Evolutionary conservation across 176 grass and related monocot genomes (phyloP), one percentile per base, ranked within the genome.

Genomic region (Lolium rigidum): DNA sequence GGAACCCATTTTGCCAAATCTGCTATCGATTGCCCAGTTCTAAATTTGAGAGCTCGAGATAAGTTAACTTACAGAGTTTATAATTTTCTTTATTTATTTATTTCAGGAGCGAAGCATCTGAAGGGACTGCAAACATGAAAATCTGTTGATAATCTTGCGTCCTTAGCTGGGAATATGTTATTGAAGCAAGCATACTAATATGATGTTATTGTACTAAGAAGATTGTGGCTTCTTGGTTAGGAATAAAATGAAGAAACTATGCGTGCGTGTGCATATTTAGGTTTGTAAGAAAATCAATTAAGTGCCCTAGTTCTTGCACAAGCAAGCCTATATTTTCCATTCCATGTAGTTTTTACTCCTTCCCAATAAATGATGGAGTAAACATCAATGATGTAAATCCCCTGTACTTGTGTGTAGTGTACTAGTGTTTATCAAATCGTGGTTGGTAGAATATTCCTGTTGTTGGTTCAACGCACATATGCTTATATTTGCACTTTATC

Each of bases 101-200:
- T 89, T 46, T 78, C 88, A 87, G 88, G 82, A n/a, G 11, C 5
- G 24, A 87, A 90, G 85, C 49, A 87, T 73, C 31, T 59, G 69
- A 87, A 70, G 81, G 26, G 56, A 35, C 47, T 56, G 48, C 72
- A 87, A 11, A 59, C 59, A 84, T 14, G 22, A 55, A 52, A 25
- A 63, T 49, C 43, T 81, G 38, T 54, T 60, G 12, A 88, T 80
- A 84, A 82, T 77, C 61, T 81, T 39, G 6, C 73, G 74, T 41
- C 60, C 18, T 59, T 49, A 65, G 12, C 41, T 51, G 66, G 67
- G 63, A 28, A 51, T 64, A 80, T 57, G 61, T 4, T 81, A 75
- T 21, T 81, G 2, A 88, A 91, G 85, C 76, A 71, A 83, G 10
- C 10, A 5, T 79, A 25, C 3, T 16, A 65, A 74, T 90, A 84